Base-by-base conservation (phyloP, 345 rosid species). In the Diplotaxis tenuifolia region DNA sequence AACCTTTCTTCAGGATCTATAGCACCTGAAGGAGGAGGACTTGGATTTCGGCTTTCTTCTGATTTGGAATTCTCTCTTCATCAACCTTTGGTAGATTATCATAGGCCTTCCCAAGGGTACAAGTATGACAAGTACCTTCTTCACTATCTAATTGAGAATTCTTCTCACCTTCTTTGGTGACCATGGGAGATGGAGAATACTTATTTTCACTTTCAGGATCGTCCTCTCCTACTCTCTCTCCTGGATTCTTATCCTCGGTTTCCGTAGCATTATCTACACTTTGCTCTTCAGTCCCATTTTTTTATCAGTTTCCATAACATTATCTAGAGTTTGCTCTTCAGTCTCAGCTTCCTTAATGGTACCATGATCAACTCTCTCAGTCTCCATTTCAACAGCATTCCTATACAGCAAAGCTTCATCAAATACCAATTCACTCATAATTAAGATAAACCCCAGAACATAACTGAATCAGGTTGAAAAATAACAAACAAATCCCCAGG, bases 321-420 rank as follows among this genome's bases (percentile, higher is more conserved):
- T 47, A 56, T 22, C 67, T 32, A 47, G 80, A 52, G 4, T 65
- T 36, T 65, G 56, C 23, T 65, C 69, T 60, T 23, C 65, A 40
- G 52, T 22, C 28, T 53, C 77, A 61, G 20, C 16, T 60, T 60
- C 59, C 53, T 52, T 53, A 16, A 66, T 15, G 0, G 38, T 52
- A 14, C 40, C 22, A 29, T 36, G 64, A 38, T 65, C 68, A 60
- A 59, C 58, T 59, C 27, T 52, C 68, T 27, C 64, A 71, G 22
- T 66, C 76, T 53, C 72, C 73, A 77, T 65, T 53, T 61, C 62
- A 52, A 52, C 55, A 77, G 68, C 76, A 77, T 65, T 36, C 80
- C 80, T 77, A 59, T 6, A 25, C 56, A 65, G 4, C 20, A 70
- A 18, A 4, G 64, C n/a, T 14, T 4, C 2, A 55, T 9, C 75